Evolutionary conservation across 73 alveolate genomes (phyloP).

Genomic region (Loxodes magnus): DNA sequence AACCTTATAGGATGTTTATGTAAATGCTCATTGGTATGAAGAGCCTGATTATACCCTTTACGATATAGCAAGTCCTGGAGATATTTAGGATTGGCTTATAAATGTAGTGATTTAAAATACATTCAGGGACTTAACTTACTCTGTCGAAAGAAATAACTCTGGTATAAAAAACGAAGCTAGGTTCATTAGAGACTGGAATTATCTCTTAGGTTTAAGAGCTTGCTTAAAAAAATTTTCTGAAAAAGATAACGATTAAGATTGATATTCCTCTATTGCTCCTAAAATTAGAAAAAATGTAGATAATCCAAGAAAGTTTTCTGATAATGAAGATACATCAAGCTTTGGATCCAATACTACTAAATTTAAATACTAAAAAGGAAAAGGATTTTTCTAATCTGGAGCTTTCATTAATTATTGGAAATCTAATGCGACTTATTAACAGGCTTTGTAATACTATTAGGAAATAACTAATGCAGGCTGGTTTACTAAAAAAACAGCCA

Average conservation of each 20-base stretch:
- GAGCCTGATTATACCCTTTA: not conserved
- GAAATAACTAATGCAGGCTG: constrained; percentile 14
- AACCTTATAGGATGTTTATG: not conserved
- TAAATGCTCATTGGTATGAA: not conserved
- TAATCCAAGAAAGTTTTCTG: not conserved
- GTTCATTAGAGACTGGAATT: constrained; percentile 36
- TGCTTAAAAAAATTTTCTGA: not conserved
- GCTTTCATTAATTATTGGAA: constrained; percentile 25
- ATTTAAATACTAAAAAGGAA: constrained; percentile 4
- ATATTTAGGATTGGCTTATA: not conserved
- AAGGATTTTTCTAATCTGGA: constrained; percentile 25
- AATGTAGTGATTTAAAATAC: not conserved
- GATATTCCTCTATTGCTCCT: constrained; percentile 4
- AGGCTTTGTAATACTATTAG: not conserved
- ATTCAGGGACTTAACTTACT: no score
- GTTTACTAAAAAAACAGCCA: constrained; percentile 10
- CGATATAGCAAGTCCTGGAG: not conserved
- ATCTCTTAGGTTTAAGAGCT: constrained; percentile 13
- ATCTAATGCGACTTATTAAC: constrained; percentile 11
- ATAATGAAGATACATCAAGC: constrained; percentile 7
- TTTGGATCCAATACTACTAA: no score
- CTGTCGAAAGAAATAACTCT: no score
- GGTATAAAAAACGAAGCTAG: constrained; percentile 10
- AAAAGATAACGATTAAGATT: constrained; percentile 6
- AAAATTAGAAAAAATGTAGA: not conserved